These are phyloP conservation scores for Gentiana macrophylla DNA, from an alignment of 257 asterid genomes.

Conservation along the genomic window DNA sequence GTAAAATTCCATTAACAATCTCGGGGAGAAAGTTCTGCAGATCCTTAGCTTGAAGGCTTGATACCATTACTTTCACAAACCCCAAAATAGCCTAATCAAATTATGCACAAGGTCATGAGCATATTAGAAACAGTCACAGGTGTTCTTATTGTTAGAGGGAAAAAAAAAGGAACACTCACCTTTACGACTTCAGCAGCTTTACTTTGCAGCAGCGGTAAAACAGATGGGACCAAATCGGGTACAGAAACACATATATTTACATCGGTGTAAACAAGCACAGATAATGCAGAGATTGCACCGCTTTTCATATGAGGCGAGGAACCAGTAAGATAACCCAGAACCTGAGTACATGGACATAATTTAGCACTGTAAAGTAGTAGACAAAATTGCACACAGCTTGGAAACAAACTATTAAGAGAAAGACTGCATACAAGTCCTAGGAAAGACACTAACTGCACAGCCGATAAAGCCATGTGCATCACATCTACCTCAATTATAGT, in stretches of 20 bases:
- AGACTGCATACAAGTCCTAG: too few relatives aligned
- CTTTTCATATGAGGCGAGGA: constrained; percentile 84
- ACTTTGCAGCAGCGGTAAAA: constrained; percentile 66
- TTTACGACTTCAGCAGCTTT: constrained; percentile 76
- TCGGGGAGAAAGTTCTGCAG: constrained; percentile 15
- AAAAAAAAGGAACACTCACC: constrained; percentile 37
- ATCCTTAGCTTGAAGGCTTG: constrained; percentile 18
- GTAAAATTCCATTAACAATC: constrained; percentile 72
- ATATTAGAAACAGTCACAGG: background rate
- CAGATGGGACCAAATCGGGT: constrained; percentile 72
- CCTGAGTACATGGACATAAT: constrained; percentile 23
- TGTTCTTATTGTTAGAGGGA: background rate
- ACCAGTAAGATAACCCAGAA: constrained; percentile 79
- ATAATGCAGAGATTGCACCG: constrained; percentile 87
- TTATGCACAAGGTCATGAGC: constrained; percentile 13
- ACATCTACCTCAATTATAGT: too few relatives aligned
- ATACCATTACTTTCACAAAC: constrained; percentile 54
- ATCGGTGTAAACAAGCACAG: constrained; percentile 64
- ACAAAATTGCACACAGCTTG: too few relatives aligned
- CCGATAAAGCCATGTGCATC: too few relatives aligned
- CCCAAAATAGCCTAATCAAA: constrained; percentile 73
- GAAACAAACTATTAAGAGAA: too few relatives aligned
- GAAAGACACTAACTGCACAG: too few relatives aligned
- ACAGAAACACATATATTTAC: constrained; percentile 40
- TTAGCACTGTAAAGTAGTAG: too few relatives aligned